Conservation (phyloP, 371 early-diverging fungal species). For the Nematocida parisii region DNA sequence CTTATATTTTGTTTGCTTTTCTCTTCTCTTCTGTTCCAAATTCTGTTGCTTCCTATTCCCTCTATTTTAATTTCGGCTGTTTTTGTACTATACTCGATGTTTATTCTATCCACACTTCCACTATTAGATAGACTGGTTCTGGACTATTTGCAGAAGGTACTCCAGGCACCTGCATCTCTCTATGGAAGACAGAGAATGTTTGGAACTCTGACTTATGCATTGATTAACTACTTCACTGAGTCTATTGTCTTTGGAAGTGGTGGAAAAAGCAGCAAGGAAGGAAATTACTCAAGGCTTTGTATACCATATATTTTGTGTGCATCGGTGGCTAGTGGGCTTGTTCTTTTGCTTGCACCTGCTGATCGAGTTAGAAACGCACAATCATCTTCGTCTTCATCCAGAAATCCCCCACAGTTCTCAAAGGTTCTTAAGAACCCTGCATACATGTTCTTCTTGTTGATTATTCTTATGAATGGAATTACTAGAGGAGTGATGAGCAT, state of each 20-base stretch:
- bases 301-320: constrained; percentile 53
- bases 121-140: constrained; percentile 61
- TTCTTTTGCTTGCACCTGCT: constrained; percentile 37
- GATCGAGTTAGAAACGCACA: constrained; percentile 17
- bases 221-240: constrained; percentile 64
- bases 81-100: constrained; percentile 64
- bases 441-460: constrained; percentile 70
- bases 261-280: neutral
- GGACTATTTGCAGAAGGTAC: constrained; percentile 64
- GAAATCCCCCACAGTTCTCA: constrained; percentile 52
- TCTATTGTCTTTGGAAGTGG: constrained; percentile 14
- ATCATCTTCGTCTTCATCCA: constrained; percentile 16
- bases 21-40: constrained; percentile 62
- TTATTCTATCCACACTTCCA: constrained; percentile 49
- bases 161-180: constrained; percentile 56
- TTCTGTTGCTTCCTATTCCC: constrained; percentile 60
- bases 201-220: constrained; percentile 69
- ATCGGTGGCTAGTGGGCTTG: constrained; percentile 29
- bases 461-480: constrained; percentile 71
- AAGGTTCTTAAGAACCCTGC: constrained; percentile 62
- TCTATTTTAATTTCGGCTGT: constrained; percentile 62
- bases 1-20: constrained; percentile 57
- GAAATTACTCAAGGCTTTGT: constrained; percentile 60
- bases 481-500: constrained; percentile 69
- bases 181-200: constrained; percentile 71